Evolutionary conservation across 371 early-diverging fungal genomes (phyloP).

Genomic region (Amoeboaphelidium protococcarum): DNA sequence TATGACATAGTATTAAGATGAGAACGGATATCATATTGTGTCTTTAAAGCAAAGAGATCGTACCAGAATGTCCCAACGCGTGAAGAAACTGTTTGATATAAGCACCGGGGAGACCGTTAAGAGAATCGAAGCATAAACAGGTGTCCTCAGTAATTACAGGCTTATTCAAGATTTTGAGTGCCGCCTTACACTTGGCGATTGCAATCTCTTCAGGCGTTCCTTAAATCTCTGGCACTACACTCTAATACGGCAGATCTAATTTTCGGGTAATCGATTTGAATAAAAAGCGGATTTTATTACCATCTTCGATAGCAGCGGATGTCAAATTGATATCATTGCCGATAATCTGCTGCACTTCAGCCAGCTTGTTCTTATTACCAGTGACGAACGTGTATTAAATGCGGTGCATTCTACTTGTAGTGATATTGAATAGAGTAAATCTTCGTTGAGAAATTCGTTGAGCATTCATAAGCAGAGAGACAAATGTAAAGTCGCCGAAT

Average conservation of each 20-base stretch:
- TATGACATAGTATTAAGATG: too few relatives aligned
- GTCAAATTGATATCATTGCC: conserved; percentile 22
- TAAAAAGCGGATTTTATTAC: neutral
- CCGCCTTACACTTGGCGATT: conserved; percentile 41
- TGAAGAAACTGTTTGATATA: conserved; percentile 87
- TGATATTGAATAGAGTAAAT: too few relatives aligned
- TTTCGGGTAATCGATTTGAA: conserved; percentile 24
- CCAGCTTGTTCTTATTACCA: conserved; percentile 77
- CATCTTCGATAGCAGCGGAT: conserved; percentile 14
- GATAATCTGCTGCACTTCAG: conserved; percentile 61
- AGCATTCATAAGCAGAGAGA: too few relatives aligned
- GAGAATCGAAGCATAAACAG: conserved; percentile 64
- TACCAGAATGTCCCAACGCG: conserved; percentile 39
- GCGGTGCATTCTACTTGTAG: too few relatives aligned
- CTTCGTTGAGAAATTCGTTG: too few relatives aligned
- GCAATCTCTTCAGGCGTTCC: conserved; percentile 41
- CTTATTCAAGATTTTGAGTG: conserved; percentile 20
- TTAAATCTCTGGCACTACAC: conserved; percentile 60
- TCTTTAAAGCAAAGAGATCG: too few relatives aligned
- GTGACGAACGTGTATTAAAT: conserved; percentile 32
- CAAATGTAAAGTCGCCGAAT: too few relatives aligned
- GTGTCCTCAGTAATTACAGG: conserved; percentile 84
- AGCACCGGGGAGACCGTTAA: conserved; percentile 70
- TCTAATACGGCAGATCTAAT: conserved; percentile 22
- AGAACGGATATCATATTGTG: too few relatives aligned